These are phyloP conservation scores for Didymella pinodella DNA, from an alignment of 2,329 filamentous ascomycete species.

Conservation along the genomic window DNA sequence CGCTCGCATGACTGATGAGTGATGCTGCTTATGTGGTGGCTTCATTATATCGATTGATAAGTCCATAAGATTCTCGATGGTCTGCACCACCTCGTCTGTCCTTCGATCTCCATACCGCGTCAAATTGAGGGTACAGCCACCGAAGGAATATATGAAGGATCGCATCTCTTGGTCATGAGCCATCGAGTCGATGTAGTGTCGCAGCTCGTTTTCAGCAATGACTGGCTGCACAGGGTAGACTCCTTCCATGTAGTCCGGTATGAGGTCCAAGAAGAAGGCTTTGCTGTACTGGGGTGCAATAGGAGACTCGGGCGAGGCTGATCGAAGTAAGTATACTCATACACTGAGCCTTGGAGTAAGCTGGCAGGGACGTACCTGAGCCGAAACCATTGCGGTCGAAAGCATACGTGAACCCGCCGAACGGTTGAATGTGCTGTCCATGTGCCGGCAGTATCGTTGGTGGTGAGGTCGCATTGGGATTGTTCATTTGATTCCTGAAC, in stretches of 20 bases:
- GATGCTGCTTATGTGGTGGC: conserved; percentile 51
- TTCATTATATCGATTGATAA: conserved; percentile 49
- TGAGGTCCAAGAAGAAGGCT: conserved; percentile 53
- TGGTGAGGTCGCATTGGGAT: conserved; percentile 28
- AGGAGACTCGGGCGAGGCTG: conserved; percentile 31
- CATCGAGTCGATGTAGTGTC: conserved; percentile 49
- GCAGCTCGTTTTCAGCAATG: conserved; percentile 54
- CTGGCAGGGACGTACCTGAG: conserved; percentile 27
- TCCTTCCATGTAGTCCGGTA: conserved; percentile 55
- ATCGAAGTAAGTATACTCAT: background rate
- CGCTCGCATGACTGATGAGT: conserved; percentile 56
- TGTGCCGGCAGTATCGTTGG: conserved; percentile 39
- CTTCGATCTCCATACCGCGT: conserved; percentile 47
- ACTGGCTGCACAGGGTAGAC: conserved; percentile 60
- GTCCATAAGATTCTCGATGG: conserved; percentile 46
- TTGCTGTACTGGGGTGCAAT: conserved; percentile 32
- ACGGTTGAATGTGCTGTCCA: conserved; percentile 19
- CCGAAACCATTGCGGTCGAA: conserved; percentile 28
- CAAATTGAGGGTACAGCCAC: conserved; percentile 56
- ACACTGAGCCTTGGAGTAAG: background rate
- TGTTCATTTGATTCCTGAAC: conserved; percentile 47
- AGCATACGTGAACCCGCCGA: conserved; percentile 24
- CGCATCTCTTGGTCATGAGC: conserved; percentile 49
- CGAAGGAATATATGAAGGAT: conserved; percentile 57
- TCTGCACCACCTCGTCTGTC: conserved; percentile 43